Evolutionary conservation across 2,329 filamentous ascomycete genomes (phyloP).

Genomic region (Trichoderma koningii): DNA sequence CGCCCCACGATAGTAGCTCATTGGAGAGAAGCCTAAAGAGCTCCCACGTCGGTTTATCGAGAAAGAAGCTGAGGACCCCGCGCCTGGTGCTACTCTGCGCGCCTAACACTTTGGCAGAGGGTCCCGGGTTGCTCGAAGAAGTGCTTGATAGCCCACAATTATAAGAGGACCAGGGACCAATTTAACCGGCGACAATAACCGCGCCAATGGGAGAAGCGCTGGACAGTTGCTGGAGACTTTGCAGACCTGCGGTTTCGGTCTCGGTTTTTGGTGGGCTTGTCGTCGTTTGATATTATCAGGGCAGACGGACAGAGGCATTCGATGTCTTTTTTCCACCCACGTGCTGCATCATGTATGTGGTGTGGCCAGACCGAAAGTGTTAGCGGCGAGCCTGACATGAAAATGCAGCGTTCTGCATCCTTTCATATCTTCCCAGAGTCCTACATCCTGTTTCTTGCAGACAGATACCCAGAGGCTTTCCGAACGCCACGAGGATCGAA

Average conservation of each 20-base stretch:
- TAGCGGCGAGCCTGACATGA: background rate
- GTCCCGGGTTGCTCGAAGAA: background rate
- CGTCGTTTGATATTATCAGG: no score
- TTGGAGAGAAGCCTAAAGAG: constrained; percentile 11
- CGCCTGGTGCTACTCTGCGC: constrained; percentile 16
- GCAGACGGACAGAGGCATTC: no score
- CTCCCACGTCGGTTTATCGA: background rate
- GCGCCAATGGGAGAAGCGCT: constrained; percentile 23
- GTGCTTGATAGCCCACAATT: constrained; percentile 13
- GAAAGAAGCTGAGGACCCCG: background rate
- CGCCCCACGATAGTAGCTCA: constrained; percentile 24
- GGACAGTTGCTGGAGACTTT: background rate
- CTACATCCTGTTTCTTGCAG: background rate
- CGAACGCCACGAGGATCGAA: background rate
- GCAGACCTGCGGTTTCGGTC: constrained; percentile 9
- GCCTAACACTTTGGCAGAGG: constrained; percentile 19
- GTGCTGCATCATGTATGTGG: background rate
- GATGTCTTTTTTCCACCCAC: background rate
- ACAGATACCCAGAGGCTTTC: background rate
- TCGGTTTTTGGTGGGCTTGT: background rate
- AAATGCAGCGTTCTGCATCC: background rate
- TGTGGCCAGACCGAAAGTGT: no score
- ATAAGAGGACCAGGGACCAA: constrained; percentile 17
- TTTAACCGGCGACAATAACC: constrained; percentile 26
- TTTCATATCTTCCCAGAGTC: no score